phyloP scores from a whole-genome alignment of 371 early-diverging fungal genomes.

The Apophysomyces ossiformis region DNA sequence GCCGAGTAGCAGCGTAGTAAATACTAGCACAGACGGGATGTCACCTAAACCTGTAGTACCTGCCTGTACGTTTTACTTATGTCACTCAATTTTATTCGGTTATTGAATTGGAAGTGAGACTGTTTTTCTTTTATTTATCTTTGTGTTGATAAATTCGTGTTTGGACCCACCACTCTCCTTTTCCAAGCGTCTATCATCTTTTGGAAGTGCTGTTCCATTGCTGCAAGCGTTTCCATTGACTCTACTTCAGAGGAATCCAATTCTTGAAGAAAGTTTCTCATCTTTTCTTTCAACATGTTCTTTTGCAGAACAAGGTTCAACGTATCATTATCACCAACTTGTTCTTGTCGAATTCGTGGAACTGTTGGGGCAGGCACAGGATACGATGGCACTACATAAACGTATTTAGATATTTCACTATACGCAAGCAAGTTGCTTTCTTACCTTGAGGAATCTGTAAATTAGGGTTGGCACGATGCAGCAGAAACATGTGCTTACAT shows the following conservation, averaged over 20 bases:
- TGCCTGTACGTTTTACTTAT: background rate
- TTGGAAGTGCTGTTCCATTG: background rate
- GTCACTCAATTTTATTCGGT: background rate
- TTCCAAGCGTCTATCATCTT: background rate
- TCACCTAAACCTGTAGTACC: too few species aligned
- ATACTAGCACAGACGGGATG: too few species aligned
- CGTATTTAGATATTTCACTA: background rate
- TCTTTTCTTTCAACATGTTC: background rate
- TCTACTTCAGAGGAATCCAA: background rate
- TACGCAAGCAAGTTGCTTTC: background rate
- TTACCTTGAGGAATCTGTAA: background rate
- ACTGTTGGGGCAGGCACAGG: background rate
- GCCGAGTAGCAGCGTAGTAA: too few species aligned
- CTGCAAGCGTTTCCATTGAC: background rate
- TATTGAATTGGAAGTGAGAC: background rate
- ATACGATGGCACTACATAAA: background rate
- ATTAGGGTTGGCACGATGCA: background rate
- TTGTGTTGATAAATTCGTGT: background rate
- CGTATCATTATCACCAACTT: background rate
- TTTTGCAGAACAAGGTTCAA: background rate
- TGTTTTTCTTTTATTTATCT: slow-evolving; percentile 1
- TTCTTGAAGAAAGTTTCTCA: background rate
- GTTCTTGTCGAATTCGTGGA: background rate
- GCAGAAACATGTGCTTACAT: background rate
- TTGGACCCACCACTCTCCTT: background rate